Conservation (phyloP, 2,329 filamentous ascomycete genomes). For the Fusarium armeniacum region DNA sequence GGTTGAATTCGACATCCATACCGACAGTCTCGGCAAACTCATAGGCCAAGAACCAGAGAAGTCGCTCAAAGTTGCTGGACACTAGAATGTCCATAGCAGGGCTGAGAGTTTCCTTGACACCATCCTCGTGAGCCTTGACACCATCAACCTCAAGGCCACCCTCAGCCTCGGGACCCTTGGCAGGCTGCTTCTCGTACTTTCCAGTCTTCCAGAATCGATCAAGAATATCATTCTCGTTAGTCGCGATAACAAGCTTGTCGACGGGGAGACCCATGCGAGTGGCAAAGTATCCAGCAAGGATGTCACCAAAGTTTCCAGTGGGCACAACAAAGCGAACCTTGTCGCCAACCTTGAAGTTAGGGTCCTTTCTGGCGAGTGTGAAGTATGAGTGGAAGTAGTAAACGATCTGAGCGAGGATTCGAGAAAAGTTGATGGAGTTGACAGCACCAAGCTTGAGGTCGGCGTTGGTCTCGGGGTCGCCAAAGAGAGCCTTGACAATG, state of each 20-base stretch:
- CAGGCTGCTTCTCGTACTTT: conserved; percentile 86
- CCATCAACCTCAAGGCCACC: conserved; percentile 76
- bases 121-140: conserved; percentile 74
- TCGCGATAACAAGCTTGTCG: conserved; percentile 91
- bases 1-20: conserved; percentile 75
- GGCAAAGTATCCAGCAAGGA: conserved; percentile 93
- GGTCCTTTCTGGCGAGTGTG: conserved; percentile 73
- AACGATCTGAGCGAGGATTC: conserved; percentile 95
- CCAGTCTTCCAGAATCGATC: conserved; percentile 95
- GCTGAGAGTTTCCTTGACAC: conserved; percentile 90
- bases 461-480: conserved; percentile 85
- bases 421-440: conserved; percentile 96
- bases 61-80: conserved; percentile 94
- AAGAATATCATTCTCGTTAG: conserved; percentile 97
- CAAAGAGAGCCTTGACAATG: conserved; percentile 93
- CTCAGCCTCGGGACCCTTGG: conserved; percentile 68
- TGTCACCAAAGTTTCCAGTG: conserved; percentile 95
- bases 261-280: conserved; percentile 89
- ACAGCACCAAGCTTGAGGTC: conserved; percentile 89
- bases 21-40: conserved; percentile 72
- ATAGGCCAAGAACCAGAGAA: conserved; percentile 93
- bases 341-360: conserved; percentile 73
- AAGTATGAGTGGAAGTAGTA: conserved; percentile 99
- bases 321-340: conserved; percentile 89
- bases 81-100: conserved; percentile 99